phyloP scores from a whole-genome alignment of 108 stramenopile species.

The Pseudonitzschia multistriata region DNA sequence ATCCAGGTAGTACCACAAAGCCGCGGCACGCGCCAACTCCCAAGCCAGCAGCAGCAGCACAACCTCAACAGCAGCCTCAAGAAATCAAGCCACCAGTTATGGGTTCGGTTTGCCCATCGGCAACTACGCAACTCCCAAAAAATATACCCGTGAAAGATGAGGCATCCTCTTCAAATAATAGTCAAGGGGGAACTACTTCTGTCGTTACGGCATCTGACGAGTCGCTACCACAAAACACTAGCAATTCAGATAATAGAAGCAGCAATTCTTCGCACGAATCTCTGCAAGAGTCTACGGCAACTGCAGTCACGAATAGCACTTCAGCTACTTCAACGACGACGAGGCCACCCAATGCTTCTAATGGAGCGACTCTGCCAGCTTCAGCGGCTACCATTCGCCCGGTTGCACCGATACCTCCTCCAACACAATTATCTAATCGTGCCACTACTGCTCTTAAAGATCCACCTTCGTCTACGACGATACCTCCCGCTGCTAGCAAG shows the following conservation, averaged over 20 bases:
- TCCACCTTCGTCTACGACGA: slow-evolving; percentile 7
- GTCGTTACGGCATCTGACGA: slow-evolving; percentile 2
- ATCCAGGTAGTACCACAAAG: neutral
- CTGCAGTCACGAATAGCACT: neutral
- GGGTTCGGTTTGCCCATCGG: neutral
- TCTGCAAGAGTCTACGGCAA: neutral
- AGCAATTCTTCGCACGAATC: slow-evolving; percentile 1
- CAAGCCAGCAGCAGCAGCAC: neutral
- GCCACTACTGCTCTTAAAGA: neutral
- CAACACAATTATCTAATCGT: neutral
- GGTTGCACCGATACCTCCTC: neutral
- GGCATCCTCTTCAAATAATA: neutral
- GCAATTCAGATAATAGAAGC: neutral
- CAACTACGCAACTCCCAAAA: neutral
- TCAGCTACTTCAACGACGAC: neutral
- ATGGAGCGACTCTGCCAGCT: neutral
- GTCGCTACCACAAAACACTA: neutral
- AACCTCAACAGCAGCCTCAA: neutral
- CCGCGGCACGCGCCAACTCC: neutral
- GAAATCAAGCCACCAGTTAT: neutral
- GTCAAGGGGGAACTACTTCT: neutral
- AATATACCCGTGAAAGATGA: slow-evolving; percentile 9
- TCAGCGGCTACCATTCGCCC: neutral
- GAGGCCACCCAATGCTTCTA: neutral
- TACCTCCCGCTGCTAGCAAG: neutral